These are phyloP conservation scores for Gastrolobium villosum DNA, from an alignment of 306 rosid species.

Conservation along the genomic window DNA sequence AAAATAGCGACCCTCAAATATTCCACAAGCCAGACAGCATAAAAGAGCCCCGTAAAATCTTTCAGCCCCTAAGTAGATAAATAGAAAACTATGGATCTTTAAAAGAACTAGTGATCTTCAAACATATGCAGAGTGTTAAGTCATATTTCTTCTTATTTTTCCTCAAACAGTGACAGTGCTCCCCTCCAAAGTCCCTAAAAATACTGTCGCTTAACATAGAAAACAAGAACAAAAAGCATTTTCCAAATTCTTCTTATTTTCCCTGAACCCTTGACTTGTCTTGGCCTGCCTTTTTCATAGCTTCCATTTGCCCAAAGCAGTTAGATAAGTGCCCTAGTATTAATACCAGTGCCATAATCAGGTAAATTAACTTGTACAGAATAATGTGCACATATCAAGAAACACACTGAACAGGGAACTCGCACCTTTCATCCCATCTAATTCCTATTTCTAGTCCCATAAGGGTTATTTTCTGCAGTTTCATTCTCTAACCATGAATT, in stretches of 20 bases:
- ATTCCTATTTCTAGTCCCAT: background rate
- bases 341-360: background rate
- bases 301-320: conserved; percentile 6
- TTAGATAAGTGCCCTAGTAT: background rate
- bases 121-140: background rate
- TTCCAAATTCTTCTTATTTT: background rate
- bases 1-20: background rate
- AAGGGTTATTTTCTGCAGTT: conserved; percentile 16
- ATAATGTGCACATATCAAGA: background rate
- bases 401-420: background rate
- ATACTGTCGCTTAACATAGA: conserved; percentile 20
- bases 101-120: background rate
- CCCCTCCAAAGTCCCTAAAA: background rate
- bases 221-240: background rate
- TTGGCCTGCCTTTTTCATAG: background rate
- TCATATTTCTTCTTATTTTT: conserved; percentile 20
- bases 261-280: background rate
- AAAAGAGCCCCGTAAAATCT: background rate
- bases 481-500: conserved; percentile 2
- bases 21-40: background rate
- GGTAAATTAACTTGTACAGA: background rate
- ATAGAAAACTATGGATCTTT: conserved; percentile 6
- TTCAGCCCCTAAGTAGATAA: background rate
- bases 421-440: background rate
- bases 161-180: background rate